Evolutionary conservation across 2,329 filamentous ascomycete species (phyloP).

Genomic region (Ceratocystis ficicola): DNA sequence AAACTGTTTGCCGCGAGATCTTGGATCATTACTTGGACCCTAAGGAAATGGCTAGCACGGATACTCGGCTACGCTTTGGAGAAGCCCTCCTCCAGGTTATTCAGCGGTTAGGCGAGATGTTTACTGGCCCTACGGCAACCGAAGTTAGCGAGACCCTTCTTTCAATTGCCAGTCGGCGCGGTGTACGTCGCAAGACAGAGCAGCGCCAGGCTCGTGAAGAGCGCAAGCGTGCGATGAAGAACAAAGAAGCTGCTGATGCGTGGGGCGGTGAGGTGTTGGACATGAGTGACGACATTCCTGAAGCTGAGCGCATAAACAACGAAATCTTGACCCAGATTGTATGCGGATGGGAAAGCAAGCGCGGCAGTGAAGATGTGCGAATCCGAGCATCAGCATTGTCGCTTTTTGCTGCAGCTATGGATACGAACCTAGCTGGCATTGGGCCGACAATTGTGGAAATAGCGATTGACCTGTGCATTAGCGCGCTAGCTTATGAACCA

Average conservation of each 20-base stretch:
- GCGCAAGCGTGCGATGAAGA: slow-evolving; percentile 37
- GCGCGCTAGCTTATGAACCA: slow-evolving; percentile 50
- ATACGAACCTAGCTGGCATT: slow-evolving; percentile 47
- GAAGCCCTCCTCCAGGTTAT: slow-evolving; percentile 54
- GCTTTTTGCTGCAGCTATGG: slow-evolving; percentile 47
- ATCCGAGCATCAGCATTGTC: slow-evolving; percentile 58
- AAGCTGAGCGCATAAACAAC: slow-evolving; percentile 36
- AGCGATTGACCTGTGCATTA: slow-evolving; percentile 50
- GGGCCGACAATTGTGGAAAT: slow-evolving; percentile 41
- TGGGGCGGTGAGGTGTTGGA: slow-evolving; percentile 44
- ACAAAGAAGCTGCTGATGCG: slow-evolving; percentile 38
- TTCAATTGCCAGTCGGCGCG: slow-evolving; percentile 51
- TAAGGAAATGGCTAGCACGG: slow-evolving; percentile 45
- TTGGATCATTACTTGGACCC: slow-evolving; percentile 56
- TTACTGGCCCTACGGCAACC: slow-evolving; percentile 41
- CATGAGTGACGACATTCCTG: slow-evolving; percentile 35
- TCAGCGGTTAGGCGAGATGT: slow-evolving; percentile 46
- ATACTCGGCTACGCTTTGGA: slow-evolving; percentile 55
- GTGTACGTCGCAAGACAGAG: slow-evolving; percentile 47
- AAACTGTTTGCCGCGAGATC: slow-evolving; percentile 49
- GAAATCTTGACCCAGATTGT: slow-evolving; percentile 48
- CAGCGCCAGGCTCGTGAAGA: slow-evolving; percentile 42
- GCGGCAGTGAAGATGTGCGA: slow-evolving; percentile 55
- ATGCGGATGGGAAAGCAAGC: slow-evolving; percentile 53
- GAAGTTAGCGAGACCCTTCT: slow-evolving; percentile 48